phyloP scores from a whole-genome alignment of 257 asterid genomes.

The Solanum okadae region DNA sequence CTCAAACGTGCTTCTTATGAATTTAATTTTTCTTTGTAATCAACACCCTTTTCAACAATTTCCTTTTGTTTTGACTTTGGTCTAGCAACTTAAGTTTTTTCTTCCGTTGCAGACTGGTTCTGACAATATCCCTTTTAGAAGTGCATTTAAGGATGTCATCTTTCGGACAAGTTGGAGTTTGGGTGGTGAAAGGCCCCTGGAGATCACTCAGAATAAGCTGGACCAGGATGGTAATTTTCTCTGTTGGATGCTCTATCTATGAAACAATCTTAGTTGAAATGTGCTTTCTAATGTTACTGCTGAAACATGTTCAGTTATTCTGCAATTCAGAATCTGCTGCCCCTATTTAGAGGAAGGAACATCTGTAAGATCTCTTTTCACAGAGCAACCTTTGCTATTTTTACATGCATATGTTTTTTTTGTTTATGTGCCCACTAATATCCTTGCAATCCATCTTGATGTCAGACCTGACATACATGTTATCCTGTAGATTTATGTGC shows the following conservation, averaged over 20 bases:
- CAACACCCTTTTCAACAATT: not conserved
- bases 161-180: conserved; percentile 41
- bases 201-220: conserved; percentile 20
- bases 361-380: conserved; percentile 40
- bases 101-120: conserved; percentile 62
- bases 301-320: conserved; percentile 49
- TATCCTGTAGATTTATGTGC: conserved; percentile 50
- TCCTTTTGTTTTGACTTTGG: not conserved
- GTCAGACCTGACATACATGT: not conserved
- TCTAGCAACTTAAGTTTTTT: not conserved
- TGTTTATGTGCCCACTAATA: not conserved
- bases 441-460: not conserved
- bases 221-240: conserved; percentile 43
- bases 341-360: conserved; percentile 67
- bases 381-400: not conserved
- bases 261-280: not conserved
- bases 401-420: not conserved
- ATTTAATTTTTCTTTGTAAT: not conserved
- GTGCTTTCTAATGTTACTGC: not conserved
- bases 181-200: conserved; percentile 38
- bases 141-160: conserved; percentile 90
- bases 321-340: conserved; percentile 83
- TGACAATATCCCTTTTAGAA: conserved; percentile 68
- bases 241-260: not conserved
- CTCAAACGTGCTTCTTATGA: not conserved